phyloP scores from a whole-genome alignment of 2,329 filamentous ascomycete species.

The Aspergillus amoenus region DNA sequence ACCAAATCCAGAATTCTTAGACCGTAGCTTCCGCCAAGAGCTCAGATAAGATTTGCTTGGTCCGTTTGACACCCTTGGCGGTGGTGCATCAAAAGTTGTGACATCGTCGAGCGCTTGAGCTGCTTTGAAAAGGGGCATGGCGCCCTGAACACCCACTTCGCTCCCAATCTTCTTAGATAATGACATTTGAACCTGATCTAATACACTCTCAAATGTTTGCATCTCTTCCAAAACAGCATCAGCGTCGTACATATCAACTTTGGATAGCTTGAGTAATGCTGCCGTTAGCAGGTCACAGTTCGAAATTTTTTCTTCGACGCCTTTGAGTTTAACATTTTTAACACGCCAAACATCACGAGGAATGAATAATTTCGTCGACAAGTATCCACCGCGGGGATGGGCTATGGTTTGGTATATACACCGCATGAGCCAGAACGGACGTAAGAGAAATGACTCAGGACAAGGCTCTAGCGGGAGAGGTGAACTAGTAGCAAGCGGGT shows the following conservation, averaged over 20 bases:
- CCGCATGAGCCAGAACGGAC: conserved; percentile 97
- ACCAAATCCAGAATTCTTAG: conserved; percentile 77
- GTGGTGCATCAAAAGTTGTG: conserved; percentile 35
- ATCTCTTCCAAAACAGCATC: conserved; percentile 93
- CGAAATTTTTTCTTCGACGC: conserved; percentile 87
- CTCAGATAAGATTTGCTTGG: conserved; percentile 76
- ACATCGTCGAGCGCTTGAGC: conserved; percentile 51
- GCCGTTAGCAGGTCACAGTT: conserved; percentile 90
- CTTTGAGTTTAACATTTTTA: conserved; percentile 88
- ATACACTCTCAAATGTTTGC: conserved; percentile 78
- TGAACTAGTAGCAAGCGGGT: conserved; percentile 60
- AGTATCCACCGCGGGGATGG: conserved; percentile 86
- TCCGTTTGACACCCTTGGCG: conserved; percentile 55
- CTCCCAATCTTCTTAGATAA: conserved; percentile 84
- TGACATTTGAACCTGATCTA: conserved; percentile 78
- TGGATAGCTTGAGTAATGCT: conserved; percentile 76
- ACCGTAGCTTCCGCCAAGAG: conserved; percentile 85
- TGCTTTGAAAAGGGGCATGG: conserved; percentile 71
- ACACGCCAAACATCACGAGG: conserved; percentile 92
- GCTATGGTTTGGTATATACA: conserved; percentile 88
- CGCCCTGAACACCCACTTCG: conserved; percentile 82
- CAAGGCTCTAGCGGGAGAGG: conserved; percentile 86
- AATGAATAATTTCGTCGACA: conserved; percentile 88
- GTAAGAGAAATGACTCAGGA: conserved; percentile 81
- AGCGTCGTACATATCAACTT: conserved; percentile 85